Conservation (phyloP, 208 protist genomes). For the Acanthamoeba healyi region DNA sequence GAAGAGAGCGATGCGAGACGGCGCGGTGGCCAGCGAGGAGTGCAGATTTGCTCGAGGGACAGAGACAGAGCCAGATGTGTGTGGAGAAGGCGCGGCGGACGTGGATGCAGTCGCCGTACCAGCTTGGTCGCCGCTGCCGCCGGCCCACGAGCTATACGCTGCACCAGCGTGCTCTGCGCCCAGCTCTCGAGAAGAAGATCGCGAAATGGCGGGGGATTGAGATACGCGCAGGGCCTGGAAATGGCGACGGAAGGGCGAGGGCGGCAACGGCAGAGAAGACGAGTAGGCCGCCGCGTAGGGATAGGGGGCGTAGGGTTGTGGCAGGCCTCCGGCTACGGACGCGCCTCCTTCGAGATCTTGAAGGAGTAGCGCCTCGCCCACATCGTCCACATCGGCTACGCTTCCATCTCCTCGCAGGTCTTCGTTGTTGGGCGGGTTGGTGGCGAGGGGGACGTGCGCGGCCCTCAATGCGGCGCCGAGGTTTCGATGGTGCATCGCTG, state of each 20-base stretch:
- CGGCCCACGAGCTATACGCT: too few species aligned
- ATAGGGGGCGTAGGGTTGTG: not conserved
- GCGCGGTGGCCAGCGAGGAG: not conserved
- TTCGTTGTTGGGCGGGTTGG: slow-evolving; percentile 14
- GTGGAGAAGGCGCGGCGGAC: too few species aligned
- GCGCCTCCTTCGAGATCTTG: not conserved
- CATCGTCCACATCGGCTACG: not conserved
- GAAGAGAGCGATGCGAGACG: not conserved
- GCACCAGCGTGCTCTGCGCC: too few species aligned
- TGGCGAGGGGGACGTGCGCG: not conserved
- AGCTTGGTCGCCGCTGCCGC: too few species aligned
- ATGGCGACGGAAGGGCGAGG: slow-evolving; percentile 24
- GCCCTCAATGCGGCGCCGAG: too few species aligned
- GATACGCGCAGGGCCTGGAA: not conserved
- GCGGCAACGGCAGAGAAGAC: not conserved
- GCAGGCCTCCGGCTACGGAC: not conserved
- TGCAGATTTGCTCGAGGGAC: not conserved
- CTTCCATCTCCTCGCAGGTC: not conserved
- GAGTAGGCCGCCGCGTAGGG: not conserved
- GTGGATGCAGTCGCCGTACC: too few species aligned
- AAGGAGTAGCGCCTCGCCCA: too few species aligned
- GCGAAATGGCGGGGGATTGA: too few species aligned
- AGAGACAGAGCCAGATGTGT: not conserved
- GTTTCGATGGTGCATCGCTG: too few species aligned
- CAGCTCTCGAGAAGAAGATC: too few species aligned